Percentiles rank a stretch among this genome's conserved stretches.
phyloP scores from a whole-genome alignment of 1,284 basidiomycete species.

The Malassezia dermatis region DNA sequence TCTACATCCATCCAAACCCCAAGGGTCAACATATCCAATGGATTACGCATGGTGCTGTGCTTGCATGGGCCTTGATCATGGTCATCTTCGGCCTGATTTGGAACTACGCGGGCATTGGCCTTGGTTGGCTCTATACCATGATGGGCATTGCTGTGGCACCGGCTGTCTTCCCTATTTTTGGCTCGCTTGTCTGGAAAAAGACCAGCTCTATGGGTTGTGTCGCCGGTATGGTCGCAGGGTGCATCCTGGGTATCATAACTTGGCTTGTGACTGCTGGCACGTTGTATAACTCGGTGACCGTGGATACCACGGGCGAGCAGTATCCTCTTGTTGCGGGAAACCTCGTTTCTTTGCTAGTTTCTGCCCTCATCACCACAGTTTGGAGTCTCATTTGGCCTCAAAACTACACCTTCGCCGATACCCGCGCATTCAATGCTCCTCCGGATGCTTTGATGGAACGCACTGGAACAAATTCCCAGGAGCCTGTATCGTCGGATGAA shows the following conservation, averaged over 20 bases:
- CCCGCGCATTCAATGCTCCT: conserved; percentile 39
- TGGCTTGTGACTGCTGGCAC: conserved; percentile 67
- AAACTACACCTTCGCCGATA: conserved; percentile 36
- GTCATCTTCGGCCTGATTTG: conserved; percentile 73
- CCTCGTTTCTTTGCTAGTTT: conserved; percentile 69
- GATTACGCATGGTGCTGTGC: conserved; percentile 57
- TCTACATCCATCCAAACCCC: conserved; percentile 58
- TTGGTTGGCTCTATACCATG: conserved; percentile 51
- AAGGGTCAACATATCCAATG: conserved; percentile 57
- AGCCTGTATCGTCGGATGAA: background rate
- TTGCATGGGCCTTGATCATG: conserved; percentile 63
- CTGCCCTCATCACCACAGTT: conserved; percentile 62
- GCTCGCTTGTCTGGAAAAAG: conserved; percentile 52
- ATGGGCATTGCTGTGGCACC: conserved; percentile 75
- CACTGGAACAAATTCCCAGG: background rate
- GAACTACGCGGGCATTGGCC: conserved; percentile 74
- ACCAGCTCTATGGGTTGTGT: conserved; percentile 50
- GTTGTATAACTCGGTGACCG: conserved; percentile 69
- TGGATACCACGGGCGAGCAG: conserved; percentile 58
- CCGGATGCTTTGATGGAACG: conserved; percentile 13
- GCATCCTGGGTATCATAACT: conserved; percentile 61
- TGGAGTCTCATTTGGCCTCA: conserved; percentile 36
- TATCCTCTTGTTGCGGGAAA: conserved; percentile 65
- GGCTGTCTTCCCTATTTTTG: conserved; percentile 74
- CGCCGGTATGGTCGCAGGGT: conserved; percentile 61